These are phyloP conservation scores for Cladophialophora psammophila DNA, from an alignment of 2,329 filamentous ascomycete genomes.

Conservation along the genomic window DNA sequence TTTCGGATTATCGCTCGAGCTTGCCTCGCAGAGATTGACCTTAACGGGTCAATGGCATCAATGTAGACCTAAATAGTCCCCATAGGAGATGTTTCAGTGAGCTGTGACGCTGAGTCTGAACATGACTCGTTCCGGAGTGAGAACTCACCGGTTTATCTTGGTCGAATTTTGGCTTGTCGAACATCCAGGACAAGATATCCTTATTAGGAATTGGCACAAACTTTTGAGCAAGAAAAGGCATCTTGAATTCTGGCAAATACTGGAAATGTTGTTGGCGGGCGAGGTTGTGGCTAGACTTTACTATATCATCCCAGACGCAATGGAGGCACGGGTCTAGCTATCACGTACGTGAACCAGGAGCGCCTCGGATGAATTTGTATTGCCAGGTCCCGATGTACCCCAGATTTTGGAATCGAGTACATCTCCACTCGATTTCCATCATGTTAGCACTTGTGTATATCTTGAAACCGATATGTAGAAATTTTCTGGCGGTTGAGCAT, in stretches of 20 bases:
- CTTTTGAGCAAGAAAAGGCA: conserved; percentile 34
- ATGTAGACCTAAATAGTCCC: conserved; percentile 52
- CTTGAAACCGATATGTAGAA: neutral
- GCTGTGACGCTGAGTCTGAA: neutral
- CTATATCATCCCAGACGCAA: neutral
- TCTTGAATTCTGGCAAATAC: conserved; percentile 8
- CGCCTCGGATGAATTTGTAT: neutral
- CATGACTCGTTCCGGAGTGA: neutral
- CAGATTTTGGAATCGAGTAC: neutral
- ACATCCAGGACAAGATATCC: conserved; percentile 64
- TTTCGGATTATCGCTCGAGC: conserved; percentile 51
- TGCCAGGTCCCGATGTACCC: neutral
- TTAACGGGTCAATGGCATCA: conserved; percentile 54
- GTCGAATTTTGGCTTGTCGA: conserved; percentile 59
- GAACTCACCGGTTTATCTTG: conserved; percentile 55
- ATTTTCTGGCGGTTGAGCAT: neutral
- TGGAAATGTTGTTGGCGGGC: neutral
- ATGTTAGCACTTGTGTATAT: neutral
- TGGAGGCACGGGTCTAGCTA: neutral
- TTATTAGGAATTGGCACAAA: conserved; percentile 53
- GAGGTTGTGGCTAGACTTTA: neutral
- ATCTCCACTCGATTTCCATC: neutral
- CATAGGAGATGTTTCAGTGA: neutral
- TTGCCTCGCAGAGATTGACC: conserved; percentile 25
- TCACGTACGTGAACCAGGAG: neutral